Percentiles rank a stretch among this genome's conserved stretches.
These are phyloP conservation scores for Wallemia mellicola DNA, from an alignment of 1,284 basidiomycete genomes.

Conservation along the genomic window DNA sequence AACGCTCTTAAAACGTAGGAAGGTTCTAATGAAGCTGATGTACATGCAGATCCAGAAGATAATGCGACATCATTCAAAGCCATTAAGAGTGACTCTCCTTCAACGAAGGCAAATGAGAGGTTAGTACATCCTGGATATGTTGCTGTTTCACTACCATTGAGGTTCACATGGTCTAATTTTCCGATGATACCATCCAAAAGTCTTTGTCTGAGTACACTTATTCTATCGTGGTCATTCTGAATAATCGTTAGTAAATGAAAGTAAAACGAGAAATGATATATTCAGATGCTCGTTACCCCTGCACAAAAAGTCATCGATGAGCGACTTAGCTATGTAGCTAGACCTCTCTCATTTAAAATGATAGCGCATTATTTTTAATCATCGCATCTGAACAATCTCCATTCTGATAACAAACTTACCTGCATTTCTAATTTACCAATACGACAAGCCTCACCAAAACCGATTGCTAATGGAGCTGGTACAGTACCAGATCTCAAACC, in stretches of 20 bases:
- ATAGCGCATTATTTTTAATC: background rate
- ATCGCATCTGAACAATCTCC: background rate
- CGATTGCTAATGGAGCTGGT: slow-evolving; percentile 63
- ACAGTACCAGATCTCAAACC: slow-evolving; percentile 82
- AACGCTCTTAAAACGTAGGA: slow-evolving; percentile 92
- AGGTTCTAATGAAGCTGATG: slow-evolving; percentile 89
- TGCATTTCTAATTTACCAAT: slow-evolving; percentile 74
- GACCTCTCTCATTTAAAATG: background rate
- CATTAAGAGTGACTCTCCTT: slow-evolving; percentile 93
- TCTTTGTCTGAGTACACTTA: slow-evolving; percentile 47
- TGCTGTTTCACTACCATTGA: slow-evolving; percentile 62
- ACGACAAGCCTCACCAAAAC: slow-evolving; percentile 79
- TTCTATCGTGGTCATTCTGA: slow-evolving; percentile 53
- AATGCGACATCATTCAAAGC: slow-evolving; percentile 94
- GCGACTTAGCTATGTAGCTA: background rate
- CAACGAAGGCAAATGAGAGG: slow-evolving; percentile 84
- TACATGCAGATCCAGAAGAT: slow-evolving; percentile 93
- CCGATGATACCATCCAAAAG: slow-evolving; percentile 53
- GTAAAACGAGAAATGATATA: background rate
- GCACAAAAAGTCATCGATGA: slow-evolving; percentile 7
- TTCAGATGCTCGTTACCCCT: slow-evolving; percentile 12
- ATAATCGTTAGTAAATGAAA: slow-evolving; percentile 4
- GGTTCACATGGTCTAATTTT: slow-evolving; percentile 60
- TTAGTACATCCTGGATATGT: slow-evolving; percentile 78
- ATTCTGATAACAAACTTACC: slow-evolving; percentile 25